phyloP scores from a whole-genome alignment of 305 asterid species.

The Coffea humblotiana region DNA sequence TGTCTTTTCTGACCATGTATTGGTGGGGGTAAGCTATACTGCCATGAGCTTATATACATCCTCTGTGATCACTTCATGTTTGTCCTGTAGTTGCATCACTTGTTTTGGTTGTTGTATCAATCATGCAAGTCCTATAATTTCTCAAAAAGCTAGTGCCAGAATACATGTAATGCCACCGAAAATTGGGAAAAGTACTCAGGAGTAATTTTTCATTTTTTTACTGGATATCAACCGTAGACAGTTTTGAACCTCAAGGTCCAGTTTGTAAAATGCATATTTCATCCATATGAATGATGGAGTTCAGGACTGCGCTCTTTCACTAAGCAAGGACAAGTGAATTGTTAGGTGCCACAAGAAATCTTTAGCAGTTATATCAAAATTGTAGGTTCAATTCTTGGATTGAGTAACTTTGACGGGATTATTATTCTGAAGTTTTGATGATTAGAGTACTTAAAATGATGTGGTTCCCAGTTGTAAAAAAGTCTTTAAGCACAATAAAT shows the following conservation, averaged over 20 bases:
- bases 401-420: neutral
- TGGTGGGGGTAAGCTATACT: slow-evolving; percentile 84
- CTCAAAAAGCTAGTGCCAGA: neutral
- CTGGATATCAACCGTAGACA: neutral
- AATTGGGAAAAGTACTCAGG: neutral
- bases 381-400: neutral
- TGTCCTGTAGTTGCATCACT: neutral
- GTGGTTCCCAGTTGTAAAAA: neutral
- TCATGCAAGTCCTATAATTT: neutral
- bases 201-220: neutral
- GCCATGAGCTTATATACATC: slow-evolving; percentile 10
- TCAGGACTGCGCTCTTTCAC: neutral
- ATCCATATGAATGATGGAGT: neutral
- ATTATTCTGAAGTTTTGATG: neutral
- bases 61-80: too few species aligned
- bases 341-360: neutral
- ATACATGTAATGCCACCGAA: neutral
- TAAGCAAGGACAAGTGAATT: neutral
- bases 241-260: neutral
- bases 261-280: neutral
- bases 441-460: neutral
- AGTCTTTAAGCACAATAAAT: too few species aligned
- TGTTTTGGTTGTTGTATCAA: neutral
- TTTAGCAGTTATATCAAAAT: neutral
- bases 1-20: slow-evolving; percentile 71